Conservation (phyloP, 768 basidiomycete genomes). For the Calocybe cyanea region DNA sequence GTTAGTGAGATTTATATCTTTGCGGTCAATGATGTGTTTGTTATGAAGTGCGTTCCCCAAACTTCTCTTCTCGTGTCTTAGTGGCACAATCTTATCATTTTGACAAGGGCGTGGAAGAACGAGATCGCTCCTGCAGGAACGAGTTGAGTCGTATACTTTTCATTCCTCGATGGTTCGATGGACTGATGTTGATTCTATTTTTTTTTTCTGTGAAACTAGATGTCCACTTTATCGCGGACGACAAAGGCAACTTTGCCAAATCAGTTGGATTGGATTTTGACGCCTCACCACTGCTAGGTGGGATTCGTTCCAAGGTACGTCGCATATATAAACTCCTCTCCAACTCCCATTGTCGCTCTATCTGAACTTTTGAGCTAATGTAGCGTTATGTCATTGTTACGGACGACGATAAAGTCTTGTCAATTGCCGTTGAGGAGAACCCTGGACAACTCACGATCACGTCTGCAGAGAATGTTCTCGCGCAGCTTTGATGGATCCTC, state of each 20-base stretch:
- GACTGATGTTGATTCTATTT: too few species aligned
- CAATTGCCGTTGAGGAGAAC: constrained; percentile 48
- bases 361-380: too few species aligned
- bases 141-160: too few species aligned
- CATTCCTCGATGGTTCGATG: too few species aligned
- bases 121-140: constrained; percentile 54
- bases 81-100: neutral
- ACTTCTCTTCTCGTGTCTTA: neutral
- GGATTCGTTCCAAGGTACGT: constrained; percentile 60
- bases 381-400: constrained; percentile 56
- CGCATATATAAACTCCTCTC: too few species aligned
- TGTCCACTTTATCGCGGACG: constrained; percentile 65
- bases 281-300: constrained; percentile 58
- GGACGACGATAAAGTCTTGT: constrained; percentile 54
- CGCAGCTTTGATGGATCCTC: constrained; percentile 24
- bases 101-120: constrained; percentile 61
- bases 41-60: constrained; percentile 44
- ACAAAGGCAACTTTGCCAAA: constrained; percentile 54
- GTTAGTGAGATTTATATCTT: constrained; percentile 69
- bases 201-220: constrained; percentile 24
- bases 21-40: constrained; percentile 77
- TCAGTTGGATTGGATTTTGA: constrained; percentile 60
- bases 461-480: constrained; percentile 44
- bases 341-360: too few species aligned
- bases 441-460: constrained; percentile 48